Evolutionary conservation across 306 rosid species (phyloP), one percentile per base, ranked within the genome.

Genomic region (Prunus campanulata): DNA sequence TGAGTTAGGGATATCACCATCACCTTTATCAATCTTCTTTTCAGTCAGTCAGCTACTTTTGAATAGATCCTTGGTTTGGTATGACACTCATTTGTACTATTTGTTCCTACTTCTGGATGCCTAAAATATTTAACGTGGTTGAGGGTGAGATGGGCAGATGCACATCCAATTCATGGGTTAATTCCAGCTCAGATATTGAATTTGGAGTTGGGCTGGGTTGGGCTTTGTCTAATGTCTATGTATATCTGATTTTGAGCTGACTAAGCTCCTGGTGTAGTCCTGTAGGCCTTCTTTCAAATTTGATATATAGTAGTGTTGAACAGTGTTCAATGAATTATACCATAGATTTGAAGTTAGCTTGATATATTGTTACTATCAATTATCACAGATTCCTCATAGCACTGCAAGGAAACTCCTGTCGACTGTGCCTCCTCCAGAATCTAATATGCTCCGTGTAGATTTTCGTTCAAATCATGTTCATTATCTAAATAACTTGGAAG

Each of bases 401-500:
- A 84, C 83, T 62, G 86, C 80, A 50, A 88, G 88, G 83, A 91
- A 91, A 72, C 89, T 95, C 81, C 87, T 92, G 71, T 91, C 96
- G 74, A 86, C 91, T 76, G 77, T 81, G 76, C 96, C 97, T 84
- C 97, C 97, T 62, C 46, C 96, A 69, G 99, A 95, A 76, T 87
- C 97, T 48, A 85, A 77, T 84, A 73, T 74, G 85, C 87, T 92
- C 35, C 99, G 99, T 62, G 88, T 95, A 80, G 97, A 95, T 88
- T 95, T 92, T 79, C 97, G 99, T 67, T 89, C 96, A 70, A 76
- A 79, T 76, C 92, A 86, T 81, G 99, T 92, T 76, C 90, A 95
- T 81, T 92, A 88, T 86, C 90, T 95, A 77, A 95, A 95, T 88
- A 88, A 95, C 72, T 82, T 95, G 91, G 99, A 95, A 87, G 97